A percentile compares a stretch with the other conserved stretches of the same genome.
These are phyloP conservation scores for Plasmodium vinckei DNA, from an alignment of 169 alveolate genomes.

Conservation along the genomic window DNA sequence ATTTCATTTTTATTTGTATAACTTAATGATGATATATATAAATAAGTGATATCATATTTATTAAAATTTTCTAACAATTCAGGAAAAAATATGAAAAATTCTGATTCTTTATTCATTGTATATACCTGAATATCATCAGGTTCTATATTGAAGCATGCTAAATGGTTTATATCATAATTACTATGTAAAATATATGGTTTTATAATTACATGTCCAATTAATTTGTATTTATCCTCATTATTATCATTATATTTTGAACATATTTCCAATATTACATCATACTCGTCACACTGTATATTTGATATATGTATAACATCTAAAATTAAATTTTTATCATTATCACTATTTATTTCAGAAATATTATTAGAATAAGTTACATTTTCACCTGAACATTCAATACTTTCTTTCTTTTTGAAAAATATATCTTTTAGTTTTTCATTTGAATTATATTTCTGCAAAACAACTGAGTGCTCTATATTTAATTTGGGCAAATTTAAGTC, in stretches of 20 bases:
- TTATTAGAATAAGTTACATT: conserved; percentile 33
- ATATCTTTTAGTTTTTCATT: conserved; percentile 14
- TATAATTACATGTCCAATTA: conserved; percentile 39
- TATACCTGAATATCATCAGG: conserved; percentile 58
- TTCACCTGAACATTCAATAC: conserved; percentile 50
- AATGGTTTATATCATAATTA: conserved; percentile 21
- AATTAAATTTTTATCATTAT: neutral
- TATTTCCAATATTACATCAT: conserved; percentile 34
- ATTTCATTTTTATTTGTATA: conserved; percentile 53
- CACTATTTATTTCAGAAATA: neutral
- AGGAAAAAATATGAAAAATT: conserved; percentile 48
- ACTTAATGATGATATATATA: conserved; percentile 36
- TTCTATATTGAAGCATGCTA: conserved; percentile 12
- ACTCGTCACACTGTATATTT: conserved; percentile 27
- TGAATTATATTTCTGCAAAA: conserved; percentile 24
- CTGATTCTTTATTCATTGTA: conserved; percentile 18
- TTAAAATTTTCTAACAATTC: conserved; percentile 4
- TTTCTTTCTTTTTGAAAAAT: conserved; percentile 38
- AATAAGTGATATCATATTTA: conserved; percentile 1
- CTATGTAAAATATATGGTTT: conserved; percentile 54
- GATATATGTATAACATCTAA: conserved; percentile 20
- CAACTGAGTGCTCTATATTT: conserved; percentile 12
- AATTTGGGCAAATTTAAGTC: conserved; percentile 37
- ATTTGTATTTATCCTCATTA: conserved; percentile 13
- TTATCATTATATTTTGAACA: conserved; percentile 16